Percentiles rank a stretch among this genome's conserved stretches.
Conservation (phyloP, 768 basidiomycete genomes). For the Hydnomerulius pinastri region DNA sequence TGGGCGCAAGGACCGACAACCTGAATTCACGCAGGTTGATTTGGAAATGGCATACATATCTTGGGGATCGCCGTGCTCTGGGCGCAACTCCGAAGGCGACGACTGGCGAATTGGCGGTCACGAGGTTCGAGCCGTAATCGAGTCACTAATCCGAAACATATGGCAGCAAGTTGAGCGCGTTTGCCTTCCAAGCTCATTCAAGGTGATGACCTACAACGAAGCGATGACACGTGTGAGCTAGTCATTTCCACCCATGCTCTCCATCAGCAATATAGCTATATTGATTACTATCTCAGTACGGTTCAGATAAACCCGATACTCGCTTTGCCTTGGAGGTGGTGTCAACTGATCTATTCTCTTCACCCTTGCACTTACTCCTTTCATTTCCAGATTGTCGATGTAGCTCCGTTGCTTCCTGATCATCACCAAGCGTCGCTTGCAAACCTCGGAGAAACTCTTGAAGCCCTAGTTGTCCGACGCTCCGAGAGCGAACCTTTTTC, state of each 20-base stretch:
- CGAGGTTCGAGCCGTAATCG: constrained; percentile 79
- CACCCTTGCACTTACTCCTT: constrained; percentile 10
- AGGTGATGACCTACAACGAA: constrained; percentile 85
- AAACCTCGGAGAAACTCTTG: constrained; percentile 30
- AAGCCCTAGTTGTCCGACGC: constrained; percentile 35
- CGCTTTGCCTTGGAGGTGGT: constrained; percentile 85
- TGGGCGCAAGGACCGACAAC: constrained; percentile 92
- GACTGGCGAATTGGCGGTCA: constrained; percentile 84
- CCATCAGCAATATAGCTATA: constrained; percentile 18
- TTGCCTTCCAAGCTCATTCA: constrained; percentile 61
- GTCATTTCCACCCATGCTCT: constrained; percentile 6
- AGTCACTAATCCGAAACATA: constrained; percentile 69
- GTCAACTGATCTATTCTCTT: constrained; percentile 1
- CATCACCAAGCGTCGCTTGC: constrained; percentile 24
- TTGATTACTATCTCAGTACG: constrained; percentile 59
- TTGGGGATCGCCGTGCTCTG: constrained; percentile 52
- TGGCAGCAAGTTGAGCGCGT: constrained; percentile 74
- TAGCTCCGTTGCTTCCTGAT: constrained; percentile 33
- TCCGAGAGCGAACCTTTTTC: constrained; percentile 28
- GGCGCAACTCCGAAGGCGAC: constrained; percentile 27
- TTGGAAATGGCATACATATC: constrained; percentile 95
- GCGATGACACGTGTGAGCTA: constrained; percentile 83
- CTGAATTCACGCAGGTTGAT: constrained; percentile 97
- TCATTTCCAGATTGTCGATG: constrained; percentile 33
- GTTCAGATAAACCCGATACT: constrained; percentile 93